These are phyloP conservation scores for Panus rudis DNA, from an alignment of 768 basidiomycete genomes.

Conservation along the genomic window DNA sequence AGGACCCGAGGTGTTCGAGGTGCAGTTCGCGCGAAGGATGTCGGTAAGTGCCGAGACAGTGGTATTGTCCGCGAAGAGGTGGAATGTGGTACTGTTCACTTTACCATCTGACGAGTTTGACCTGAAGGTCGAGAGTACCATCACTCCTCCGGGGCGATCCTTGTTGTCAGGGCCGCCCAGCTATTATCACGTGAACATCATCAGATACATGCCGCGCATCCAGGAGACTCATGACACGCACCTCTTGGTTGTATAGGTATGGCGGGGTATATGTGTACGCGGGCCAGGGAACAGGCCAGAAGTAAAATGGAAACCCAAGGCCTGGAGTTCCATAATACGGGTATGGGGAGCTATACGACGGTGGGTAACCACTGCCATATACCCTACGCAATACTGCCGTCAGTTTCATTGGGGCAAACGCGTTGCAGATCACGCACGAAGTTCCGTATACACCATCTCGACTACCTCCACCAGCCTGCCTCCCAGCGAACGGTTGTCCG, in stretches of 20 bases:
- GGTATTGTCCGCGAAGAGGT: constrained; percentile 27
- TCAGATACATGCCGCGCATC: background rate
- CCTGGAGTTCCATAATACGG: constrained; percentile 45
- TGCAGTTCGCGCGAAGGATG: constrained; percentile 24
- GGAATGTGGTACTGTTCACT: constrained; percentile 27
- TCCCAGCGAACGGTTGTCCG: constrained; percentile 25
- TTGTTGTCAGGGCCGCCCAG: constrained; percentile 32
- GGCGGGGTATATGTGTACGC: no score
- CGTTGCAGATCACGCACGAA: no score
- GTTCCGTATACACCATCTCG: constrained; percentile 19
- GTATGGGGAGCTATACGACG: no score
- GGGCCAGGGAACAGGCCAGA: constrained; percentile 57
- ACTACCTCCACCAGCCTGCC: constrained; percentile 46
- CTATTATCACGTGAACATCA: constrained; percentile 16
- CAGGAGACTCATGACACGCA: constrained; percentile 19
- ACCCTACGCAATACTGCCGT: constrained; percentile 27
- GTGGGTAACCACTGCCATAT: constrained; percentile 64
- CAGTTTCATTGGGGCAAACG: no score
- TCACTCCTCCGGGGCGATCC: constrained; percentile 28
- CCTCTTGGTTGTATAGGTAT: constrained; percentile 37
- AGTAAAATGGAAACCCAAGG: constrained; percentile 55
- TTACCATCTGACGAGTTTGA: constrained; percentile 20
- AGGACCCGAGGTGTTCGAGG: constrained; percentile 26
- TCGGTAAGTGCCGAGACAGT: constrained; percentile 23
- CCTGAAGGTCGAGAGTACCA: constrained; percentile 20